Evolutionary conservation across 495 filamentous ascomycete species (phyloP), one percentile per base, ranked within the genome.

Genomic region (Tetracladium setigerum): DNA sequence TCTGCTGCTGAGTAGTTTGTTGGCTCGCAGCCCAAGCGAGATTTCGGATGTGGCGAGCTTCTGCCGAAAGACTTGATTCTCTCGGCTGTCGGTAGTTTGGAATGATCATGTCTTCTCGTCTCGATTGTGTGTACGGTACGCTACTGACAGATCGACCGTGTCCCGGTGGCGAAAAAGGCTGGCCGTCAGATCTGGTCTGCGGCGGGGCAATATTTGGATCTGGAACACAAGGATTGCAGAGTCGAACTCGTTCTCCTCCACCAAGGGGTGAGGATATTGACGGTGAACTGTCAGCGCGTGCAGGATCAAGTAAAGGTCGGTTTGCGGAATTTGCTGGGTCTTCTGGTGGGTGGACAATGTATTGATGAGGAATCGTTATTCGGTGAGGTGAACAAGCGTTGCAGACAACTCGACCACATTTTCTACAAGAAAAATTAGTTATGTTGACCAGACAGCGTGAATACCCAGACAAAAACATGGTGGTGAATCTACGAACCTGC

Each of bases 381-480:
- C 87, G 80, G 63, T 97, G 91, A 4, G 94, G 92, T 4, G 94
- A 97, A 65, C 92, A 98, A 14, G 77, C 67, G 44, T 83, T 78
- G 62, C 92, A 98, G 12, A 98, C 94, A 1, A 98, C 94, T 24
- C 90, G 76, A 6, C 92, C 92, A 64, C 92, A 98, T 70, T 95
- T 96, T 43, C 90, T 89, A 49, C 8, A 10, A 30, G 3, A 1
- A 31, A 10, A 47, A 32, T 59, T 49, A 61, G 56, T 33, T 22
- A 42, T 32, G 16, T 19, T n/a, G 7, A 32, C 19, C 18, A 33
- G 7, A 6, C 35, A 17, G 9, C 16, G 31, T 15, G 3, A 16
- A 12, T 40, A 2, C 15, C 27, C 38, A 41, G 33, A 24, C 32
- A 15, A 18, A 10, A 22, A 34, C 7, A 14, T 33, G 1, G 4